A percentile compares a stretch with the other conserved stretches of the same genome.
phyloP scores from a whole-genome alignment of 2,329 filamentous ascomycete genomes.

The Cercospora sp. region DNA sequence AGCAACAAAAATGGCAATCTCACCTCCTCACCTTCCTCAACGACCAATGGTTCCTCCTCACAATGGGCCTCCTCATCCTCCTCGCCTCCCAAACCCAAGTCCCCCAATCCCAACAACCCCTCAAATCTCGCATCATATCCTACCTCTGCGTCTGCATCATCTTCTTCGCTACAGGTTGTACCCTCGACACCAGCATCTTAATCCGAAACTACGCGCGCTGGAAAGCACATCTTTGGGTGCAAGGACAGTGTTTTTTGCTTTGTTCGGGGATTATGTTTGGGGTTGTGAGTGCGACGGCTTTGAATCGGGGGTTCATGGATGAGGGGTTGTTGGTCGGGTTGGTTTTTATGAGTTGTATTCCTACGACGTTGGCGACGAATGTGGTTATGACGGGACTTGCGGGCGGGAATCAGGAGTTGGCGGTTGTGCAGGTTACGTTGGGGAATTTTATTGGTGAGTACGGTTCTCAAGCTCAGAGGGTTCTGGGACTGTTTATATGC shows the following conservation, averaged over 20 bases:
- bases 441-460: slow-evolving; percentile 63
- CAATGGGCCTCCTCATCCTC: slow-evolving; percentile 56
- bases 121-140: slow-evolving; percentile 56
- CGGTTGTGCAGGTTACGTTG: slow-evolving; percentile 64
- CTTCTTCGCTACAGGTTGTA: slow-evolving; percentile 70
- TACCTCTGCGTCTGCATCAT: slow-evolving; percentile 70
- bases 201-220: slow-evolving; percentile 63
- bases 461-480: no score
- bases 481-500: no score
- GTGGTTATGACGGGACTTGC: slow-evolving; percentile 71
- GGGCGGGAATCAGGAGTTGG: slow-evolving; percentile 56
- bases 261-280: slow-evolving; percentile 64
- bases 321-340: slow-evolving; percentile 66
- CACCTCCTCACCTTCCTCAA: slow-evolving; percentile 17
- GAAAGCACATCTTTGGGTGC: slow-evolving; percentile 67
- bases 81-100: slow-evolving; percentile 58
- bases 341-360: slow-evolving; percentile 66
- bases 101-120: slow-evolving; percentile 54
- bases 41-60: slow-evolving; percentile 66
- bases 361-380: slow-evolving; percentile 72
- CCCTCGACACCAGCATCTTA: slow-evolving; percentile 63
- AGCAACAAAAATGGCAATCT: not conserved
- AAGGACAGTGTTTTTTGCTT: slow-evolving; percentile 66
- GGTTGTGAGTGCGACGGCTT: slow-evolving; percentile 54
- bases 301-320: slow-evolving; percentile 56